Base-by-base conservation (phyloP, 768 basidiomycete genomes). In the Mycena venus region DNA sequence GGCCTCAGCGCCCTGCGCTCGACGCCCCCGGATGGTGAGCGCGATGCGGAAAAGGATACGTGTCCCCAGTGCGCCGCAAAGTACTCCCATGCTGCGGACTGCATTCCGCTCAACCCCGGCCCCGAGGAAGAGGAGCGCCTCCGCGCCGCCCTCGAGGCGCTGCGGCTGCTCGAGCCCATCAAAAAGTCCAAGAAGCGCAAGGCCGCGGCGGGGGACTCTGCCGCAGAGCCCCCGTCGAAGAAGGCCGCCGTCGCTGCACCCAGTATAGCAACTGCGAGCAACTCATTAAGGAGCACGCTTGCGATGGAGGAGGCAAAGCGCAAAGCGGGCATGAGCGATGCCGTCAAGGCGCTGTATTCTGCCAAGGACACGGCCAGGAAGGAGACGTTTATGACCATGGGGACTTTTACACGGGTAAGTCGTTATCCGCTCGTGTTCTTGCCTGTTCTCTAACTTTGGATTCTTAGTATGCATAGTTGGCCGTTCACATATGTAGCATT, bases 331-430 rank as follows among this genome's bases (percentile, higher is more conserved):
- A 97, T 97, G 96, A 96, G 92, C 77, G 93, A 91, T 14, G 95
- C 95, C 19, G 92, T 98, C 40, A 94, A 93, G 85, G 93, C 92
- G 40, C 80, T 98, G 77, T 98, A 97, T 80, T 88, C 84, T 49
- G 90, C 91, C 70, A 89, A 90, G 25, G 88, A 86, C 19, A 84
- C 88, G 62, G 85, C 86, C 75, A 88, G 86, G 80, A 95, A 96
- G 80, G 94, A 94, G 84, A 96, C 95, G 8, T 97, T 96, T 78
- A 96, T 96, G 90, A 97, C 96, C 1, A 94, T 93, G 90, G 92
- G 93, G 21, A 98, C 96, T 15, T 98, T 97, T 77, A 97, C 94
- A 11, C 90, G 96, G 84, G 96, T 96, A 80, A 83, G 96, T 76
- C 49, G 19, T 31, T n/a, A 0, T n/a, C 8, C 3, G 1, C 23